phyloP scores from a whole-genome alignment of 345 rosid genomes.

The Brassica juncea region DNA sequence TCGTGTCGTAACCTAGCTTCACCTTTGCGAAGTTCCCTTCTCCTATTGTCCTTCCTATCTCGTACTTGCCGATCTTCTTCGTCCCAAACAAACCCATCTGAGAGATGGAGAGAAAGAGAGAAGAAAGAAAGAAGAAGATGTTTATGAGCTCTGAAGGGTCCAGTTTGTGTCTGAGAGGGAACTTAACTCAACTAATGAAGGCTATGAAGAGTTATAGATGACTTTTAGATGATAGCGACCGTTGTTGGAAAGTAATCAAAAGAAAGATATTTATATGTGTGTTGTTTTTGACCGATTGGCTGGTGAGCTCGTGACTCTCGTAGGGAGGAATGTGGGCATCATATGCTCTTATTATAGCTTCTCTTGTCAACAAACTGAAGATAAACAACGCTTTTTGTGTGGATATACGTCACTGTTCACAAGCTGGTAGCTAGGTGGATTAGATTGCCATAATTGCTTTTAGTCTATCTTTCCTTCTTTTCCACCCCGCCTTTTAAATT shows the following conservation, averaged over 20 bases:
- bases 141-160: constrained; percentile 4
- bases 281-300: constrained; percentile 20
- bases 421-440: constrained; percentile 22
- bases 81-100: constrained; percentile 40
- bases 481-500: background rate
- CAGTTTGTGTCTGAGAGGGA: constrained; percentile 9
- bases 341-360: background rate
- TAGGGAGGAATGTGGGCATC: constrained; percentile 23
- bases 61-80: constrained; percentile 69
- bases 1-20: constrained; percentile 72
- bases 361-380: constrained; percentile 22
- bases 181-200: background rate
- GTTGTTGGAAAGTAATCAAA: background rate
- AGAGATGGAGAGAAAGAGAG: background rate
- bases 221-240: constrained; percentile 30
- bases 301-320: constrained; percentile 29
- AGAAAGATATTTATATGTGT: constrained; percentile 17
- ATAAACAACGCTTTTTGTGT: constrained; percentile 23
- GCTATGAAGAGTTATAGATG: constrained; percentile 20
- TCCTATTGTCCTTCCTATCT: constrained; percentile 69
- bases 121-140: constrained; percentile 5
- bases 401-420: background rate
- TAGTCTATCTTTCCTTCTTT: background rate
- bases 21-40: constrained; percentile 94
- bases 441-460: constrained; percentile 11